phyloP scores from a whole-genome alignment of 176 grass and related monocot genomes.

The Ensete glaucum region DNA sequence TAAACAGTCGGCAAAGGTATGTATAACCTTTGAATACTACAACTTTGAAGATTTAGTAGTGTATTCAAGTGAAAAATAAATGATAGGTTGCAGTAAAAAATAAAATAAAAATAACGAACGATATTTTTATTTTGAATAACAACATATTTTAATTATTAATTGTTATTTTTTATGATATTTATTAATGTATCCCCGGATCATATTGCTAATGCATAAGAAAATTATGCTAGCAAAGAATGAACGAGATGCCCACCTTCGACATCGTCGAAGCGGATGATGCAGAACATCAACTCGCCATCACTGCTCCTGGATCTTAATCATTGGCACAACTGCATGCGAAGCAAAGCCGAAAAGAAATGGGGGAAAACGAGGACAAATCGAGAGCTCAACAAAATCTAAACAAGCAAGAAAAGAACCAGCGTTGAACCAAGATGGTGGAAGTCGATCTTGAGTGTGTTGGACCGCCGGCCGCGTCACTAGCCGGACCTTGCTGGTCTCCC shows the following conservation, averaged over 20 bases:
- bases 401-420: background rate
- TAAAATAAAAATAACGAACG: no score
- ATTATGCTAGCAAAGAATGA: background rate
- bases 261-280: background rate
- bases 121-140: no score
- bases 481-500: slow-evolving; percentile 45
- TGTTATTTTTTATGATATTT: no score
- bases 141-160: no score
- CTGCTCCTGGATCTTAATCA: slow-evolving; percentile 1
- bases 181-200: no score
- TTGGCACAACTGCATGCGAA: background rate
- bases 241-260: background rate
- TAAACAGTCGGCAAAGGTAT: no score
- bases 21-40: no score
- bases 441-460: slow-evolving; percentile 63
- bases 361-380: background rate
- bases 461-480: slow-evolving; percentile 67
- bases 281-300: background rate
- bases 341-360: no score
- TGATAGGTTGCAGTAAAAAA: no score
- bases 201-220: background rate
- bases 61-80: no score
- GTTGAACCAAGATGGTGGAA: slow-evolving; percentile 41
- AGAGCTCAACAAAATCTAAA: background rate
- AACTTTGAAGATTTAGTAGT: no score